These are phyloP conservation scores for Cutaneotrichosporon arboriforme DNA, from an alignment of 1,284 basidiomycete species.

Conservation along the genomic window DNA sequence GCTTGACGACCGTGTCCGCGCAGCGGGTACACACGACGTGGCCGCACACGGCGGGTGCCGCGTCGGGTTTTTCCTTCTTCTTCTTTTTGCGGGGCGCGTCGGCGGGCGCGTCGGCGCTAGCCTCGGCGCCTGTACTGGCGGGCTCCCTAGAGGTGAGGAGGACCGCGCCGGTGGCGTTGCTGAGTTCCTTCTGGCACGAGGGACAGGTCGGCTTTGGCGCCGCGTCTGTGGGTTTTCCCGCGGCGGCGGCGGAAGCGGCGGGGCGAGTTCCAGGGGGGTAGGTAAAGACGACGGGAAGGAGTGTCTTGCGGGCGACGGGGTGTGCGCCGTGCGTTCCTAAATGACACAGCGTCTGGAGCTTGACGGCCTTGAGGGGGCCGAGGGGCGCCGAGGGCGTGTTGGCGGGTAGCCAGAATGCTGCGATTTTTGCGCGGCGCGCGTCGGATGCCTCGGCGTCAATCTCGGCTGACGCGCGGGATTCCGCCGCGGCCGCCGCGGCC, in stretches of 20 bases:
- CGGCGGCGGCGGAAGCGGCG: too few species aligned
- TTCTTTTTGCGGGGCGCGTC: conserved; percentile 33
- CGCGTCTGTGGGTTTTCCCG: too few species aligned
- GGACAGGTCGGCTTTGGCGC: conserved; percentile 66
- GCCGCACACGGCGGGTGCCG: conserved; percentile 55
- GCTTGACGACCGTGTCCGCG: conserved; percentile 69
- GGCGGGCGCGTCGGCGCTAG: conserved; percentile 21
- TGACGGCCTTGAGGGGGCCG: conserved; percentile 66
- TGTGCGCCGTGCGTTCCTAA: conserved; percentile 58
- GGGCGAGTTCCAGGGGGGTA: conserved; percentile 51
- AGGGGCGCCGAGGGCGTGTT: conserved; percentile 68
- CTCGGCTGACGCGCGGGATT: conserved; percentile 70
- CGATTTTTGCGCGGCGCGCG: conserved; percentile 73
- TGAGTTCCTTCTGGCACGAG: conserved; percentile 76
- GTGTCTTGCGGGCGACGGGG: conserved; percentile 62
- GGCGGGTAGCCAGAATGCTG: conserved; percentile 90
- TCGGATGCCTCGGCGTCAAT: conserved; percentile 78
- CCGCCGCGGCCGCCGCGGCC: conserved; percentile 65
- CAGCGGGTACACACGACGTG: conserved; percentile 85
- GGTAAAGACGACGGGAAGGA: conserved; percentile 70
- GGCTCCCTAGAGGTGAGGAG: conserved; percentile 45
- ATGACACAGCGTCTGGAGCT: conserved; percentile 77
- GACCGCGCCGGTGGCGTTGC: conserved; percentile 69
- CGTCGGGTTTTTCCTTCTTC: conserved; percentile 35
- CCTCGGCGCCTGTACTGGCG: conserved; percentile 2